Evolutionary conservation across 257 asterid genomes (phyloP).

Genomic region (Solanum ossicruentum): DNA sequence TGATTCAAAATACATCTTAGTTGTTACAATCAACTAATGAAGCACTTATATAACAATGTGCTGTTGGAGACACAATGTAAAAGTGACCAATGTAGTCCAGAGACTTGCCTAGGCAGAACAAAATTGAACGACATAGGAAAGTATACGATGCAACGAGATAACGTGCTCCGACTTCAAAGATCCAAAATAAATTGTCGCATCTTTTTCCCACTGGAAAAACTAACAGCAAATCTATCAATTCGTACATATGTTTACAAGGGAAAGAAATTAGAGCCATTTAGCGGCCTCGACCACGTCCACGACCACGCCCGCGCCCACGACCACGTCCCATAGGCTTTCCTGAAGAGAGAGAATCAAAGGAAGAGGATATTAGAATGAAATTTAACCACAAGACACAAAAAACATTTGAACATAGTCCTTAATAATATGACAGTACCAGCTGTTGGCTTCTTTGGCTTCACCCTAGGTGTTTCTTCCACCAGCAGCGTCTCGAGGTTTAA

Average conservation of each 20-base stretch:
- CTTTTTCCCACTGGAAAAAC: background rate
- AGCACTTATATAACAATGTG: too few relatives aligned
- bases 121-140: background rate
- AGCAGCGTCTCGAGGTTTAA: slow-evolving; percentile 68
- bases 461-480: slow-evolving; percentile 85
- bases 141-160: background rate
- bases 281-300: slow-evolving; percentile 89
- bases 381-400: background rate
- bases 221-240: background rate
- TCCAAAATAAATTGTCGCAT: background rate
- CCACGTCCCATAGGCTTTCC: slow-evolving; percentile 83
- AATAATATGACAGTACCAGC: slow-evolving; percentile 30
- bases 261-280: slow-evolving; percentile 26
- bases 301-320: slow-evolving; percentile 31
- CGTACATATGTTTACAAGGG: slow-evolving; percentile 30
- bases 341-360: slow-evolving; percentile 12
- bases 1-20: too few relatives aligned
- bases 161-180: background rate
- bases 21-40: too few relatives aligned
- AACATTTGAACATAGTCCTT: background rate
- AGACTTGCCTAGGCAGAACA: background rate
- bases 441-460: slow-evolving; percentile 88
- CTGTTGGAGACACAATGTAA: background rate
- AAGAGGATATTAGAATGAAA: background rate
- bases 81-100: background rate